Base-by-base conservation (phyloP, 495 filamentous ascomycete species). In the Hypoxylon subgilvum region DNA sequence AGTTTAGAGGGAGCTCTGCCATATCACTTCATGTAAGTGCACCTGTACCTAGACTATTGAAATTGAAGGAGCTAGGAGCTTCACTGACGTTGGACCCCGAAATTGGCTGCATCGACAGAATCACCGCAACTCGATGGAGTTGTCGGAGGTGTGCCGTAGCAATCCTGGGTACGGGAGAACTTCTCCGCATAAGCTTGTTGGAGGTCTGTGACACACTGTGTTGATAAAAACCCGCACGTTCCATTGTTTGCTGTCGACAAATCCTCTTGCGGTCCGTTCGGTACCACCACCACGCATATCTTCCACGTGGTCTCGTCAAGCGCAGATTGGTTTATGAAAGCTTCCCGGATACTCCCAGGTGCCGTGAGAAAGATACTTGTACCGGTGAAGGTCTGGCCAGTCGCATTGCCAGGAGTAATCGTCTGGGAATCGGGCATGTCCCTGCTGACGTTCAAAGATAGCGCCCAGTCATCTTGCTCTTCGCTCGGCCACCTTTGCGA, bases 221-320 rank as follows among this genome's bases (percentile, higher is more conserved):
- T 39, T 13, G 61, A 59, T 6, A 61, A 9, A 35, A 44, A 52
- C n/a, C 47, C 40, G 28, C 61, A 65, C 4, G 49, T 59, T 22
- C 65, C 50, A 23, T 62, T 30, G 17, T 52, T 56, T 6, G 34
- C 30, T 9, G 53, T 41, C 10, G 60, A 57, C 21, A 14, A 6
- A 36, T 61, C 61, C 5, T 61, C 56, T 19, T 64, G 60, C 0
- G 65, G 56, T 0, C 51, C 60, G 34, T 64, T 53, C 2, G 65
- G 61, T 6, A 68, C 28, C 6, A 68, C 48, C n/a, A 47, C 44
- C 5, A 65, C 42, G 27, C 65, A 68, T 44, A 65, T 65, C 41
- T 68, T 65, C 65, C 65, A 68, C 28, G 65, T 68, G 0, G 65
- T 68, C n/a, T 65, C 56, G 34, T 68, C 56, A 23, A 65, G 16